Conservation (phyloP, 352 stramenopile species). For the Phytophthora crassamura region DNA sequence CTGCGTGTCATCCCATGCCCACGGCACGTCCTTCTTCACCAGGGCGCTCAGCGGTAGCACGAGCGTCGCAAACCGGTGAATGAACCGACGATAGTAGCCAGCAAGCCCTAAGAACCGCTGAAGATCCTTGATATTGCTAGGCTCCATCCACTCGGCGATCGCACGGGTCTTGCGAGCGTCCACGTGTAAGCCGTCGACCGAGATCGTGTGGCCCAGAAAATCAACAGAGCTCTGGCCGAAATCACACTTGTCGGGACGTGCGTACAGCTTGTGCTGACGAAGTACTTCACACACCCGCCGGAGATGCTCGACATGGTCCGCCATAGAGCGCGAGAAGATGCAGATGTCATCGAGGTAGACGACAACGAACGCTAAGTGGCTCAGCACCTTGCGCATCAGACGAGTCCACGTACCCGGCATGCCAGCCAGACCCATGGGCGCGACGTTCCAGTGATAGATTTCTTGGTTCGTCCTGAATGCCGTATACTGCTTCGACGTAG, state of each 20-base stretch:
- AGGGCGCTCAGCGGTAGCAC: conserved; percentile 15
- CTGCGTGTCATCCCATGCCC: neutral
- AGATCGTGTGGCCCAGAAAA: conserved; percentile 40
- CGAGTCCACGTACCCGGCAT: conserved; percentile 46
- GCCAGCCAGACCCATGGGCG: conserved; percentile 36
- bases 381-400: too few relatives aligned
- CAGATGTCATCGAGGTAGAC: conserved; percentile 47
- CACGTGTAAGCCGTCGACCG: conserved; percentile 16
- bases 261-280: conserved; percentile 23
- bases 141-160: conserved; percentile 18
- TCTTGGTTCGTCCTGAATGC: conserved; percentile 38
- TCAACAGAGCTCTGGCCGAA: conserved; percentile 25
- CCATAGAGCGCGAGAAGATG: conserved; percentile 22
- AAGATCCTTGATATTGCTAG: conserved; percentile 20
- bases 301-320: conserved; percentile 29
- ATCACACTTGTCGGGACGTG: conserved; percentile 23
- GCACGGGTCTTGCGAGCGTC: conserved; percentile 28
- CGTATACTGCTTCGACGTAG: conserved; percentile 19
- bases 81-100: conserved; percentile 32
- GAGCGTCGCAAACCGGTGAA: conserved; percentile 18
- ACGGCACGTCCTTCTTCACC: conserved; percentile 11
- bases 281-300: conserved; percentile 25
- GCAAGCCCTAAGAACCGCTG: conserved; percentile 30
- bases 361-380: conserved; percentile 19
- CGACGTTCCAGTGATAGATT: conserved; percentile 44